These are phyloP conservation scores for Rhizopus delemar DNA, from an alignment of 371 early-diverging fungal genomes.

Conservation along the genomic window DNA sequence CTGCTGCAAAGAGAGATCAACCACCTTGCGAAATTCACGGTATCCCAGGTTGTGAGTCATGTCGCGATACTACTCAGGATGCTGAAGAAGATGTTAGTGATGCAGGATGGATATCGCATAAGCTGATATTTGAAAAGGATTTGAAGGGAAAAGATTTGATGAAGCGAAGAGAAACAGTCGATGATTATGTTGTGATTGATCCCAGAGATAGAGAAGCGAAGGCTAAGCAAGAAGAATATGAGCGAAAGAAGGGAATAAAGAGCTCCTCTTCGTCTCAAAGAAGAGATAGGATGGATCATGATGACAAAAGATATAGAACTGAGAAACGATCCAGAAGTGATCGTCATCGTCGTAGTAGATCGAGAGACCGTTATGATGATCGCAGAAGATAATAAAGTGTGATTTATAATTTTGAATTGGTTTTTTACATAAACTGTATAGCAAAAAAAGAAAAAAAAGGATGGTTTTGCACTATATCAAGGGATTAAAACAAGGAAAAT, in stretches of 20 bases:
- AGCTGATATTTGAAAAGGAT: conserved; percentile 69
- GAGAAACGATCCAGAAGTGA: conserved; percentile 24
- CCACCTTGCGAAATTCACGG: conserved; percentile 63
- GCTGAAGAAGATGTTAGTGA: conserved; percentile 39
- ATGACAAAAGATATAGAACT: conserved; percentile 6
- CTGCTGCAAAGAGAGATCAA: conserved; percentile 24
- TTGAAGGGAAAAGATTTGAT: conserved; percentile 64
- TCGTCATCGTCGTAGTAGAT: conserved; percentile 5
- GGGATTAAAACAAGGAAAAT: no score
- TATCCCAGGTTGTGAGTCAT: conserved; percentile 69
- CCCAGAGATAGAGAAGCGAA: conserved; percentile 56
- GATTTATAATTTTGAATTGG: no score
- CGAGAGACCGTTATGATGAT: conserved; percentile 5
- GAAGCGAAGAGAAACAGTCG: conserved; percentile 61
- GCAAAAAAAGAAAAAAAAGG: conserved; percentile 3
- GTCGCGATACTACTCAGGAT: conserved; percentile 32
- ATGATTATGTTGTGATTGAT: conserved; percentile 80
- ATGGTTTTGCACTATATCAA: no score
- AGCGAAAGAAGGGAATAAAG: conserved; percentile 17
- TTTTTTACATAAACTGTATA: neutral
- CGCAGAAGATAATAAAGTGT: conserved; percentile 8
- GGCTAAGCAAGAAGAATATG: conserved; percentile 42
- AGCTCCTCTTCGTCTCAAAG: conserved; percentile 16
- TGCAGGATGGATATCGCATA: conserved; percentile 73
- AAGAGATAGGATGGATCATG: conserved; percentile 25